A percentile compares a stretch with the other conserved stretches of the same genome.
Conservation (phyloP, 495 filamentous ascomycete species). For the Xylaria intraflava region DNA sequence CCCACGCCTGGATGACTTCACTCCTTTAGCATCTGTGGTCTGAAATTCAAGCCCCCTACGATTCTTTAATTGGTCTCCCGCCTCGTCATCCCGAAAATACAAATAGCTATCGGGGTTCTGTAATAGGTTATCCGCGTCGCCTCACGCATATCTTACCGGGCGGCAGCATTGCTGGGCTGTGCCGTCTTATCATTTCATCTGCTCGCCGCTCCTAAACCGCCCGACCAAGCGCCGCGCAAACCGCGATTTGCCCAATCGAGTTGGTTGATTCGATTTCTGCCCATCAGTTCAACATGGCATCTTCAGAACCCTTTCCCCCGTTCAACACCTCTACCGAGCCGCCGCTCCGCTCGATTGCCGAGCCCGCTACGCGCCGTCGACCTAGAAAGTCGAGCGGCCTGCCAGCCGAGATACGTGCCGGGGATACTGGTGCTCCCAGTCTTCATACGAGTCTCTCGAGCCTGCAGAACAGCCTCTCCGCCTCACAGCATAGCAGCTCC, state of each 20-base stretch:
- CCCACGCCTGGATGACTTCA: slow-evolving; percentile 22
- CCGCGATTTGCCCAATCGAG: neutral
- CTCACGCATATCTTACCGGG: too few relatives aligned
- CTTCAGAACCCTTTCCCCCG: slow-evolving; percentile 41
- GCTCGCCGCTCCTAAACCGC: neutral
- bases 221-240: neutral
- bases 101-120: too few relatives aligned
- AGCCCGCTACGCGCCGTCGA: slow-evolving; percentile 34
- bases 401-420: slow-evolving; percentile 36
- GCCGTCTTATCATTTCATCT: neutral
- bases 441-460: slow-evolving; percentile 38
- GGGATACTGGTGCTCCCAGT: slow-evolving; percentile 43
- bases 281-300: slow-evolving; percentile 21
- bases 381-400: slow-evolving; percentile 45
- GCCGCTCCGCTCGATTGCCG: slow-evolving; percentile 29
- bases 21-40: slow-evolving; percentile 27
- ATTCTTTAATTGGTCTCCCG: neutral
- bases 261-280: neutral
- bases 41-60: too few relatives aligned
- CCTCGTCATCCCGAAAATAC: too few relatives aligned
- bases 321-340: slow-evolving; percentile 38
- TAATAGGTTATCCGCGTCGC: too few relatives aligned
- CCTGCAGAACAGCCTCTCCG: slow-evolving; percentile 16
- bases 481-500: neutral
- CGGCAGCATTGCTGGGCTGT: neutral